A percentile compares a stretch with the other conserved stretches of the same genome.
Evolutionary conservation across 176 grass and related monocot species (phyloP).

Genomic region (Lolium perenne): DNA sequence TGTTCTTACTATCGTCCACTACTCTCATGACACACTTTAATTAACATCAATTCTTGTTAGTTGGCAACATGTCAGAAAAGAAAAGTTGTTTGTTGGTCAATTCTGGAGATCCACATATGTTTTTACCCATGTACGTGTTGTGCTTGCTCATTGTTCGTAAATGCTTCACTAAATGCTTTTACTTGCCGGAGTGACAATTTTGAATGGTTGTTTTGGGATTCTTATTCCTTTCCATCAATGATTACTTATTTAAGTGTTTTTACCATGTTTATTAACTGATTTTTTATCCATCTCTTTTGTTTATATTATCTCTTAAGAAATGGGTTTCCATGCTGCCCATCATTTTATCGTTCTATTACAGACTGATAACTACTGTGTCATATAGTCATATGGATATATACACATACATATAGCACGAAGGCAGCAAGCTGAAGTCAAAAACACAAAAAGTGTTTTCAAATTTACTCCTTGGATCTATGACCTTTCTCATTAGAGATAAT

Average conservation of each 20-base stretch:
- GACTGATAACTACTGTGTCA: no score
- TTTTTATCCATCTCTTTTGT: background rate
- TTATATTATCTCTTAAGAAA: background rate
- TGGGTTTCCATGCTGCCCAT: background rate
- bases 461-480: background rate
- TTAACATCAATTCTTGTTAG: background rate
- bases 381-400: no score
- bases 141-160: background rate
- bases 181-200: background rate
- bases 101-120: background rate
- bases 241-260: background rate
- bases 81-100: background rate
- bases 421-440: no score
- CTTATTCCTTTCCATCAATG: background rate
- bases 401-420: no score
- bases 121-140: background rate
- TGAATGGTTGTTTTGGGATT: background rate
- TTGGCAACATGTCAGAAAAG: no score
- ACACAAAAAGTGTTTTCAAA: no score
- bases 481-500: background rate
- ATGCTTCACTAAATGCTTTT: constrained; percentile 1
- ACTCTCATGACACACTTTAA: background rate
- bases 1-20: background rate
- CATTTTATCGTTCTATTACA: no score
- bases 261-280: constrained; percentile 2